Base-by-base conservation (phyloP, 176 grass and related monocot species). In the Zizania latifolia region DNA sequence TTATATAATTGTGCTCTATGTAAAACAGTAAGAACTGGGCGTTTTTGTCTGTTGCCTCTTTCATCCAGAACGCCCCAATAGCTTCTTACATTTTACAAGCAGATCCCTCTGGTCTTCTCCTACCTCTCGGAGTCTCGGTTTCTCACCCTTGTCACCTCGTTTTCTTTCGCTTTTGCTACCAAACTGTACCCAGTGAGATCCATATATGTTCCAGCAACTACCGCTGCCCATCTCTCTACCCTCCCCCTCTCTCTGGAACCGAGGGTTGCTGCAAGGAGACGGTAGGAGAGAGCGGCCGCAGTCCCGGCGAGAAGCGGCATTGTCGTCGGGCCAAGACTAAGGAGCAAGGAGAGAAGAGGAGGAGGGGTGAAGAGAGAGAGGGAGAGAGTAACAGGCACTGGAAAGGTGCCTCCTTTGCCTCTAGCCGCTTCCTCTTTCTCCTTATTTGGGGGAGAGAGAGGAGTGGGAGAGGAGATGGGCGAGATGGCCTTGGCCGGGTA, bases 401-500 rank as follows among this genome's bases (percentile, higher is more conserved):
- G 72, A 50, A 48, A 74, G 69, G 61, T 19, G 39, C 24, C 14
- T 59, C 19, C 46, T 73, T 36, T 82, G 37, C 31, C 46, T 81
- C 64, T 34, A 59, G 48, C 64, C 15, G 31, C 79, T 65, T 68
- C 74, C 62, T 90, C 70, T 70, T 62, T 82, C 61, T n/a, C n/a
- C n/a, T 71, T 59, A 73, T 46, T 62, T 58, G 13, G 10, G 71
- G n/a, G n/a, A n/a, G n/a, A 34, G 76, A 76, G 67, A 33, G 29
- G 39, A 67, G 77, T 41, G 30, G 58, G 8, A 58, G 73, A 86
- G 72, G 70, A 74, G 65, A 89, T 83, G 81, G 90, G 77, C 45
- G 86, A 86, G 88, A 83, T 86, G 81, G 86, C n/a, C 74, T 53
- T 79, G 59, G 61, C 80, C 16, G 85, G 85, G n/a, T 74, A 60